phyloP scores from a whole-genome alignment of 2,329 filamentous ascomycete genomes.

The Sarocladiaceae sp. region DNA sequence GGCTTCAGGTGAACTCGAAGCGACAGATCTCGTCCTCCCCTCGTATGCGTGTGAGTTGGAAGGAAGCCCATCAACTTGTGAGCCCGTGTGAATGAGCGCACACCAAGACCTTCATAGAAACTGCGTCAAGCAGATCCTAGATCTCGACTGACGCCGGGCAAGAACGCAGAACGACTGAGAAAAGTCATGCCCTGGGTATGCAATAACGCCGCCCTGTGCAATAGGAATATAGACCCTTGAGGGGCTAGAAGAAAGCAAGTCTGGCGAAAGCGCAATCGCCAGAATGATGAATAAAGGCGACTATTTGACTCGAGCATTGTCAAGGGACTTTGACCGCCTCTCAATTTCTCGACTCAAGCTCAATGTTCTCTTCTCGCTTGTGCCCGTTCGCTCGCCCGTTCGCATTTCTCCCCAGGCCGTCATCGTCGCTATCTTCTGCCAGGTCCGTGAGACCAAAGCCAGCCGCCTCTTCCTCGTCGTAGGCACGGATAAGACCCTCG shows the following conservation, averaged over 20 bases:
- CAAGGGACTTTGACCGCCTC: too few species aligned
- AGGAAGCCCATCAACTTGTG: too few species aligned
- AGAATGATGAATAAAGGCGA: background rate
- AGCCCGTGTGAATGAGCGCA: too few species aligned
- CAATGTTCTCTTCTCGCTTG: constrained; percentile 38
- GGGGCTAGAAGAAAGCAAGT: too few species aligned
- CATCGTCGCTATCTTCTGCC: constrained; percentile 66
- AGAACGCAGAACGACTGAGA: background rate
- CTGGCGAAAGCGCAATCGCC: background rate
- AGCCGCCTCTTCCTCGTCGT: constrained; percentile 73
- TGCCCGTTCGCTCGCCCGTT: constrained; percentile 33
- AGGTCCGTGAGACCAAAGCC: constrained; percentile 75
- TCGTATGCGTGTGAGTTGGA: too few species aligned
- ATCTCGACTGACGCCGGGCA: background rate
- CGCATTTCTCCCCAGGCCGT: constrained; percentile 21
- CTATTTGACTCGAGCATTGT: too few species aligned
- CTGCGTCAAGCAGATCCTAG: background rate
- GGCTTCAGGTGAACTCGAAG: too few species aligned
- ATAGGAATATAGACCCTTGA: background rate
- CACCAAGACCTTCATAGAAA: background rate
- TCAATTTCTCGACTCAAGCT: constrained; percentile 33
- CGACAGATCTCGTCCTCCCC: too few species aligned
- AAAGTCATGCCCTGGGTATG: constrained; percentile 1
- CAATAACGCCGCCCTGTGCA: constrained; percentile 7
- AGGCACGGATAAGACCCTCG: constrained; percentile 78